phyloP scores from a whole-genome alignment of 306 rosid genomes.

The Prunus mume region DNA sequence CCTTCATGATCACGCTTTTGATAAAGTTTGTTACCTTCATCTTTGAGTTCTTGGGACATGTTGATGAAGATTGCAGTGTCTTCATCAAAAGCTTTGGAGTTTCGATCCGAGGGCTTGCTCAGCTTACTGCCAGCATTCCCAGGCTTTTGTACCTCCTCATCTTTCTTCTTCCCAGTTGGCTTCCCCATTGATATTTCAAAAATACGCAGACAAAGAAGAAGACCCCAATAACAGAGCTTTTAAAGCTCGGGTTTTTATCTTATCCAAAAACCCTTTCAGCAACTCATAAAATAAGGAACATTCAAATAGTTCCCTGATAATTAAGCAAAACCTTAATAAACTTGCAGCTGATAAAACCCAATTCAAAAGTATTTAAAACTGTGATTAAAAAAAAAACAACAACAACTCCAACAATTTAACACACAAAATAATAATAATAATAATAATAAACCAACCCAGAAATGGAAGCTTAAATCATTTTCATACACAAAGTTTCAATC shows the following conservation, averaged over 20 bases:
- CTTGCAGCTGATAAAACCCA: neutral
- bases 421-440: neutral
- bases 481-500: neutral
- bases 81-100: conserved; percentile 61
- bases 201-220: neutral
- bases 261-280: conserved; percentile 12
- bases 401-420: neutral
- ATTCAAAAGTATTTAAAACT: neutral
- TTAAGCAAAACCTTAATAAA: neutral
- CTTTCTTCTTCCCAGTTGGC: conserved; percentile 74
- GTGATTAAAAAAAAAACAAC: neutral
- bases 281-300: conserved; percentile 8
- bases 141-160: conserved; percentile 30
- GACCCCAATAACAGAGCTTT: conserved; percentile 19
- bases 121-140: conserved; percentile 41
- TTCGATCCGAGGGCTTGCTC: conserved; percentile 33
- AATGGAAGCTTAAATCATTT: neutral
- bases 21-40: conserved; percentile 69
- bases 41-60: conserved; percentile 81
- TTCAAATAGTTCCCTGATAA: neutral
- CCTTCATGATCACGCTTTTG: conserved; percentile 74
- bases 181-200: conserved; percentile 62
- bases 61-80: conserved; percentile 84
- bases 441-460: neutral
- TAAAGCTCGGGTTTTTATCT: conserved; percentile 21